These are phyloP conservation scores for Pseudozyma sp. DNA, from an alignment of 1,284 basidiomycete genomes.

Conservation along the genomic window DNA sequence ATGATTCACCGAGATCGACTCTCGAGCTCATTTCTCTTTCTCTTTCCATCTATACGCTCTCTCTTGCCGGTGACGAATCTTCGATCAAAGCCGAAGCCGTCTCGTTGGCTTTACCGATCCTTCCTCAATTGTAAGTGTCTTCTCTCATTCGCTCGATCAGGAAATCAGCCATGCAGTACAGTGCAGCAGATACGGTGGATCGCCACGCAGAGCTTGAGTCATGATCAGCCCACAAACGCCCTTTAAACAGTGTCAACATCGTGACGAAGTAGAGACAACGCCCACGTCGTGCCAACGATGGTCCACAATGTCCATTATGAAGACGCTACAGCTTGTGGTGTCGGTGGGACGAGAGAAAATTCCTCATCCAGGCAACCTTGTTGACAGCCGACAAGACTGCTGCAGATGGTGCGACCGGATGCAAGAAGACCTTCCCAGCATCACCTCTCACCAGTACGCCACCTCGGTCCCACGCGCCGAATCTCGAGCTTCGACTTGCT, in stretches of 20 bases:
- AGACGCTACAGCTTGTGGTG: not conserved
- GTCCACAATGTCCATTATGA: not conserved
- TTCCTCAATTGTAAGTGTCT: not conserved
- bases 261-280: not conserved
- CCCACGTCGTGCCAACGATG: not conserved
- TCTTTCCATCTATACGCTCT: not conserved
- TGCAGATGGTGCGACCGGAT: not conserved
- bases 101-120: not conserved
- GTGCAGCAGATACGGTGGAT: too few relatives aligned
- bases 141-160: not conserved
- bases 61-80: conserved; percentile 5
- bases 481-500: conserved; percentile 16
- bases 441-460: not conserved
- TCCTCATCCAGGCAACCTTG: conserved; percentile 5
- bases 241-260: not conserved
- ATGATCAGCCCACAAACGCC: not conserved
- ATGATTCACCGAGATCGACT: conserved; percentile 8
- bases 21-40: conserved; percentile 4
- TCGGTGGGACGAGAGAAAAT: not conserved
- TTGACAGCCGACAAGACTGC: not conserved
- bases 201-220: too few relatives aligned
- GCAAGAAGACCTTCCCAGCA: conserved; percentile 7
- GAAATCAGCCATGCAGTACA: too few relatives aligned
- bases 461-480: conserved; percentile 8
- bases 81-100: conserved; percentile 3